Base-by-base conservation (phyloP, 805 yeast genomes). In the Candida methanosorbosa region DNA sequence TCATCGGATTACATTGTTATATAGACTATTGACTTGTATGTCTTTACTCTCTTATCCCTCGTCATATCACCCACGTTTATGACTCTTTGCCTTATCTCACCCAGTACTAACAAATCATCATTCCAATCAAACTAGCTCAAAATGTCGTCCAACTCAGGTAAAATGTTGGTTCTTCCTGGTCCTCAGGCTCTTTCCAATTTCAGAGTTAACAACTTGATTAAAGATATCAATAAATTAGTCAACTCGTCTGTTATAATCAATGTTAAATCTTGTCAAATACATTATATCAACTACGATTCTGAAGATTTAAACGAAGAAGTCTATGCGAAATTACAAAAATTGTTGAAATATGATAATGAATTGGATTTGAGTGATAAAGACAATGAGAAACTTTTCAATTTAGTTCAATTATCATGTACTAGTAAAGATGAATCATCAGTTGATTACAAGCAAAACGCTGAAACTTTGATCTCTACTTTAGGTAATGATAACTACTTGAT, bases 141-240 rank as follows among this genome's bases (percentile, higher is more conserved):
- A n/a, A 21, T 21, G 23, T 21, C 23, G 11, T 8, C 8, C 23
- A 21, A 21, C 15, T 29, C 42, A 16, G 45, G 43, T 14, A 41
- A 45, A 27, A 50, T 72, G 64, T 55, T 71, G 47, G 61, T 73
- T 40, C 67, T 86, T 45, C 81, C 95, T 30, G 98, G 98, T 38
- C 94, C 96, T 32, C 73, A 72, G 52, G 97, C 96, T 42, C 68
- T 87, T 54, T 88, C 97, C 34, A 72, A 73, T 33, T 90, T 90
- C 61, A 75, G 97, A 63, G 78, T 87, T 44, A 72, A 77, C 41
- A 81, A 72, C 46, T 66, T 88, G 62, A 66, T 75, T 45, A 66
- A 75, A 44, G 85, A 79, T 50, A 75, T 90, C 61, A 81, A 83
- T 62, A 72, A 72, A 42, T 71, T 78, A 43, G 79, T 82, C 43